Evolutionary conservation across 2,329 filamentous ascomycete genomes (phyloP).

Genomic region (Cytospora paraplurivora): DNA sequence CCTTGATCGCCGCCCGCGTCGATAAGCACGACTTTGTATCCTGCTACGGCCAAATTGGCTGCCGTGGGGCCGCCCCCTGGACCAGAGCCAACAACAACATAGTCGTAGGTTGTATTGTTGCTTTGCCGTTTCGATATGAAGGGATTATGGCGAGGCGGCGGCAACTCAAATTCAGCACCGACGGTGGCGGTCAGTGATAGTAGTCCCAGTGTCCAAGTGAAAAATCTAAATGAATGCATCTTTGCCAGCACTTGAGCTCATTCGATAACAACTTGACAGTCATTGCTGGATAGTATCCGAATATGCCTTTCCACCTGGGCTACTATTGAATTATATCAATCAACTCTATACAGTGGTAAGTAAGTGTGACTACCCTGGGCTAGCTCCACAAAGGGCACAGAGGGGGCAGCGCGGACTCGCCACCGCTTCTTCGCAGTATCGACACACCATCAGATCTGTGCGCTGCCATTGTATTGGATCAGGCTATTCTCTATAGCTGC

Average conservation of each 20-base stretch:
- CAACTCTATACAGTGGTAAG: no score
- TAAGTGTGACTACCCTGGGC: no score
- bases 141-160: constrained; percentile 3
- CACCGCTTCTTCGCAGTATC: no score
- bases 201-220: neutral
- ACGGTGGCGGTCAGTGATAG: neutral
- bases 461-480: no score
- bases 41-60: constrained; percentile 22
- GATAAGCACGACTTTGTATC: constrained; percentile 36
- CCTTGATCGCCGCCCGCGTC: constrained; percentile 63
- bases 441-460: no score
- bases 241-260: neutral
- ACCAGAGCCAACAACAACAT: constrained; percentile 25
- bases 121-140: constrained; percentile 11
- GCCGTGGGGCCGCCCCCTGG: constrained; percentile 24
- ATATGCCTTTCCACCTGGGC: neutral
- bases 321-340: no score
- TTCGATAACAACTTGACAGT: neutral
- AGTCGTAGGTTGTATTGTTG: constrained; percentile 23
- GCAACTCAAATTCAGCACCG: neutral
- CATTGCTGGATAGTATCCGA: neutral
- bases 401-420: no score
- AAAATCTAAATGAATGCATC: neutral
- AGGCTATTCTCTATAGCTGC: no score
- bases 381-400: no score